Conservation (phyloP, 257 asterid genomes). For the Fraxinus anomala region DNA sequence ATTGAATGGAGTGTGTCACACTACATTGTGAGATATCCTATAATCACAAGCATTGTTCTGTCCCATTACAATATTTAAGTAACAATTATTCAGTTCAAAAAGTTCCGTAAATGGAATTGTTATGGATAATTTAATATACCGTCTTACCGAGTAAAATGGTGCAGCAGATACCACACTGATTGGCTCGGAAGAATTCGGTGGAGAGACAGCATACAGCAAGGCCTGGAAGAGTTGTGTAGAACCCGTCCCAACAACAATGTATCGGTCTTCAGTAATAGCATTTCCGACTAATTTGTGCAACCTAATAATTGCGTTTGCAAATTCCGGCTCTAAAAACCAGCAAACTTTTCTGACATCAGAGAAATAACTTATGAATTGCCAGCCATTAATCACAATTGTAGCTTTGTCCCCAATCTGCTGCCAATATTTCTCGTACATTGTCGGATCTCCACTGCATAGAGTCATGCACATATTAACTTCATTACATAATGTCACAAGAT, state of each 20-base stretch:
- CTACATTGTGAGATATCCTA: not conserved
- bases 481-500: not conserved
- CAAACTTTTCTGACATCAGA: conserved; percentile 66
- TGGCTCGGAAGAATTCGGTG: conserved; percentile 60
- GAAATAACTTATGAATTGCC: conserved; percentile 90
- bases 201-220: conserved; percentile 72
- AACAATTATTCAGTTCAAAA: not conserved
- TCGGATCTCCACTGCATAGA: conserved; percentile 81
- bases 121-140: not conserved
- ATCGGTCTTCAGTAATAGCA: conserved; percentile 64
- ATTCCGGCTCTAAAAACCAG: conserved; percentile 89
- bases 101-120: not conserved
- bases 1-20: not conserved
- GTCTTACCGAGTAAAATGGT: conserved; percentile 85
- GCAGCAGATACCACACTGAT: conserved; percentile 83
- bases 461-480: not conserved
- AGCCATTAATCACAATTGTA: conserved; percentile 69
- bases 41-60: not conserved
- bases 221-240: conserved; percentile 94
- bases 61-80: not conserved
- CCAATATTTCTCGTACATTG: conserved; percentile 92
- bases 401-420: conserved; percentile 65
- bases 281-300: conserved; percentile 80
- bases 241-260: conserved; percentile 92
- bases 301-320: conserved; percentile 55